Base-by-base conservation (phyloP, 2,329 filamentous ascomycete genomes). In the Tolypocladium pustulatum region DNA sequence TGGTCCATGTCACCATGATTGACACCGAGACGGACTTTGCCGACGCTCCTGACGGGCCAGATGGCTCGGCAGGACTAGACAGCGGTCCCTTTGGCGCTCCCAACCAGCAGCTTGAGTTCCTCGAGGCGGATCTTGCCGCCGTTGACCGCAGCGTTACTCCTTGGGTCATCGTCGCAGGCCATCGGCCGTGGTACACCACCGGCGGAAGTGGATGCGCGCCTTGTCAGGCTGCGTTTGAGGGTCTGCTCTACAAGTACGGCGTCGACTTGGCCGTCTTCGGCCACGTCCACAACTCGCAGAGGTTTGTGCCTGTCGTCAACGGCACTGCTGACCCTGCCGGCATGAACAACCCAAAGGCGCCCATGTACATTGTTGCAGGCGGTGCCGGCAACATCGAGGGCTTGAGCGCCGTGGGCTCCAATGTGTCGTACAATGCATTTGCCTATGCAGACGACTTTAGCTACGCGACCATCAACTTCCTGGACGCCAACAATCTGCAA, bases 371-470 rank as follows among this genome's bases (percentile, higher is more conserved):
- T 81, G 71, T 83, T 9, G 76, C 80, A 3, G 81, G 81, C 3
- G 81, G 79, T 1, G 75, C 81, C 0, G 81, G 81, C 2, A 83
- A 82, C 57, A 80, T 83, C 57, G 81, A 84, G 65, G 81, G 80
- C 0, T 61, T 81, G 56, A 73, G 66, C 37, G 55, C 63, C 1
- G 69, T 82, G 0, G 79, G 78, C 4, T 65, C 43, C 0, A 75
- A 77, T 59, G 68, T 70, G 4, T 64, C 72, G 15, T 76, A 69
- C 36, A 82, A 78, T 49, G 74, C 70, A 3, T 81, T 79, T 60
- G 77, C 76, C 2, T 81, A 81, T 58, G 77, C 71, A 0, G 74
- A 78, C 55, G 79, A 81, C 58, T 84, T 81, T 57, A 77, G 75
- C 63, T 84, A 81, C 63, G 78, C 76, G 3, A 75, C 72, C 1